Conservation (phyloP, 169 alveolate genomes). For the Babesia ovata region DNA sequence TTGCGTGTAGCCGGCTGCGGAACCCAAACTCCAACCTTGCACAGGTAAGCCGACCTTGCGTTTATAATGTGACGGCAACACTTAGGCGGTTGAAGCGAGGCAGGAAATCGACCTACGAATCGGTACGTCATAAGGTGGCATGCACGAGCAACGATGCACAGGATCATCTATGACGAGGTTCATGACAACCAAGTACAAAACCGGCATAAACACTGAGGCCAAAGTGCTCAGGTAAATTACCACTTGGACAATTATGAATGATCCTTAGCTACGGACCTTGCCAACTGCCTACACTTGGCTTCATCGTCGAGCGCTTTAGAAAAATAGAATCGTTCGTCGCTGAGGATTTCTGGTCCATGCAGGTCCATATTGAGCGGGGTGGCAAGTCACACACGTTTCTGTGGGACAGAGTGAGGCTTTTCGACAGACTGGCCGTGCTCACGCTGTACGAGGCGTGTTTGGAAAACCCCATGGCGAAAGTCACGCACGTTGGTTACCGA, state of each 20-base stretch:
- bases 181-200: conserved; percentile 73
- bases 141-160: conserved; percentile 47
- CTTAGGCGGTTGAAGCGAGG: conserved; percentile 94
- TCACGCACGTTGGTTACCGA: conserved; percentile 61
- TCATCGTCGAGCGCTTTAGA: conserved; percentile 93
- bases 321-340: conserved; percentile 88
- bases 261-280: conserved; percentile 96
- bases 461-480: conserved; percentile 70
- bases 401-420: conserved; percentile 79
- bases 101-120: conserved; percentile 95
- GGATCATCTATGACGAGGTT: conserved; percentile 81
- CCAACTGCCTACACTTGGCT: conserved; percentile 98
- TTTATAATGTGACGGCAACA: background rate
- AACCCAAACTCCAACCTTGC: conserved; percentile 93
- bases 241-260: conserved; percentile 37
- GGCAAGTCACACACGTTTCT: conserved; percentile 64
- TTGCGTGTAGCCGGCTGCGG: conserved; percentile 88
- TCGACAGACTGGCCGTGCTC: conserved; percentile 81
- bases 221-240: conserved; percentile 38
- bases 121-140: conserved; percentile 69
- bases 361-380: conserved; percentile 71
- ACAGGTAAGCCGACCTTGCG: conserved; percentile 25
- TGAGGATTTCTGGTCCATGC: conserved; percentile 92
- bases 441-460: conserved; percentile 73
- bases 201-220: conserved; percentile 75